Conservation (phyloP, 345 rosid species). For the Citrus mangshanensis region DNA sequence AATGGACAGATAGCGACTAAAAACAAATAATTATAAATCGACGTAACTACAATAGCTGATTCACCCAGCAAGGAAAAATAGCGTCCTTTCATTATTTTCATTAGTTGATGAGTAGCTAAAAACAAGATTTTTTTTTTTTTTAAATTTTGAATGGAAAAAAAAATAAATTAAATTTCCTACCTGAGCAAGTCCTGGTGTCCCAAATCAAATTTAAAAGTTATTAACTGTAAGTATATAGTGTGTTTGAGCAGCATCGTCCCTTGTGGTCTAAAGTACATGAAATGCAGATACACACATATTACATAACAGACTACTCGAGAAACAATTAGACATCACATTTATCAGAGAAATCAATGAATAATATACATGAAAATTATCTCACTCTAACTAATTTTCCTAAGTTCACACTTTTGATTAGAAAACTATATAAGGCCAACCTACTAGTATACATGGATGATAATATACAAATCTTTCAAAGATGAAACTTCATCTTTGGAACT, state of each 20-base stretch:
- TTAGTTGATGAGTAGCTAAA: background rate
- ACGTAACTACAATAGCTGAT: too few species aligned
- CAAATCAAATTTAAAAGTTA: background rate
- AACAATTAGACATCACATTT: constrained; percentile 13
- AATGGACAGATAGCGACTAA: background rate
- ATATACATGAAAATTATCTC: constrained; percentile 8
- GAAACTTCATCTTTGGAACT: constrained; percentile 36
- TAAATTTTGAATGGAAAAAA: too few species aligned
- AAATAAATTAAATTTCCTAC: background rate
- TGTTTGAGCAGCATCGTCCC: background rate
- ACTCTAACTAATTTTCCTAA: constrained; percentile 1
- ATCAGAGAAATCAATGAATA: constrained; percentile 14
- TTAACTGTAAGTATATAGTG: too few species aligned
- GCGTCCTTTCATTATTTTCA: background rate
- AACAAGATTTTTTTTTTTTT: too few species aligned
- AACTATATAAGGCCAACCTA: background rate
- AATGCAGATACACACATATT: background rate
- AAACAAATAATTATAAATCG: background rate
- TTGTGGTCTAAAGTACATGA: background rate
- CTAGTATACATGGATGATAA: constrained; percentile 20
- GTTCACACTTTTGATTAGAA: constrained; percentile 11
- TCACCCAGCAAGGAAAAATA: background rate
- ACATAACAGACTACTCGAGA: background rate
- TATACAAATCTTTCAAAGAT: constrained; percentile 19
- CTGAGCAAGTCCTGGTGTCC: background rate